Evolutionary conservation across 2,329 filamentous ascomycete genomes (phyloP).

Genomic region (Claviceps cyperi): DNA sequence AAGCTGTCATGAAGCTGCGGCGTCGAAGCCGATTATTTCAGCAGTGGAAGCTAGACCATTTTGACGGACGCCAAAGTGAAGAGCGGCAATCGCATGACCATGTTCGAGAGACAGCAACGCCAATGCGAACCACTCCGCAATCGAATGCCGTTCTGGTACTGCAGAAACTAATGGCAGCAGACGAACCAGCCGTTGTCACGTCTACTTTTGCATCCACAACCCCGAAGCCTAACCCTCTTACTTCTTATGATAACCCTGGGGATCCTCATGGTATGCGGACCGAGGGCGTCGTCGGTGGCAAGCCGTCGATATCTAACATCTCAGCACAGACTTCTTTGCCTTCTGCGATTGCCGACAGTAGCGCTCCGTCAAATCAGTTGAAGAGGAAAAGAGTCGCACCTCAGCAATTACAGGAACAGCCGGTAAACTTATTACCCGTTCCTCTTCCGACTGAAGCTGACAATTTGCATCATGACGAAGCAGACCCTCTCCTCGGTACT

Average conservation of each 20-base stretch:
- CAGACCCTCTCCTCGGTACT: no score
- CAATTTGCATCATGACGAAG: background rate
- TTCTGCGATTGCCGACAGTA: background rate
- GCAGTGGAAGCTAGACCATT: conserved; percentile 12
- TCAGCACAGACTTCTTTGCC: background rate
- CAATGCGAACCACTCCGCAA: conserved; percentile 2
- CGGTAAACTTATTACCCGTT: background rate
- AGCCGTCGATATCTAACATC: background rate
- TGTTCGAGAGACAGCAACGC: background rate
- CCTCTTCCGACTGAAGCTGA: conserved; percentile 6
- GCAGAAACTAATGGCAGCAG: background rate
- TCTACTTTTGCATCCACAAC: background rate
- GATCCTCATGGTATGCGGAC: background rate
- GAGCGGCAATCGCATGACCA: background rate
- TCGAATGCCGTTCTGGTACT: background rate
- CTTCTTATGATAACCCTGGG: background rate
- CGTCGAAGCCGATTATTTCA: conserved; percentile 34
- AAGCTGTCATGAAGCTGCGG: conserved; percentile 43
- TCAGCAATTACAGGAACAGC: conserved; percentile 8
- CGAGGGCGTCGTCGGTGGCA: background rate
- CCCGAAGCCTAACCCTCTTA: background rate
- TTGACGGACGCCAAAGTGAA: background rate
- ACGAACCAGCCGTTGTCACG: background rate
- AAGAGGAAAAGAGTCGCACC: conserved; percentile 17
- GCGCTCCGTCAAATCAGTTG: conserved; percentile 9